Evolutionary conservation across 208 protist species (phyloP), one percentile per base, ranked within the genome.

Genomic region (Strigomonas oncopelti): DNA sequence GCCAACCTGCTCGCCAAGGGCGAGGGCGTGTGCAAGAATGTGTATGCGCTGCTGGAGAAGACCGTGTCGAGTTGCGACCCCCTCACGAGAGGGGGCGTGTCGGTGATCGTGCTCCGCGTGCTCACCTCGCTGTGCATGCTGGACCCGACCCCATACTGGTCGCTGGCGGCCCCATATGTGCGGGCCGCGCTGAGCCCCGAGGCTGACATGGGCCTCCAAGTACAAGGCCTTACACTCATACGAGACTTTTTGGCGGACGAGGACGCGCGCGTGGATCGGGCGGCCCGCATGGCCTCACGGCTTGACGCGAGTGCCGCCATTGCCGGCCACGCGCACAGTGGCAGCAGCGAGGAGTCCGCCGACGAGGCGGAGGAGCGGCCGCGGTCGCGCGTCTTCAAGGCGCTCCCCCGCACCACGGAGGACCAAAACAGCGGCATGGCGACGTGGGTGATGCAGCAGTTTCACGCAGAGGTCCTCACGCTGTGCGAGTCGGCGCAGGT

Each of bases 361-460:
- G 60, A 66, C 32, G 71, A 69, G 18, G 51, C 20, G 42, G 48
- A 64, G 31, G 18, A 61, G 22, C 18, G 7, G 9, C 22, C 0
- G 51, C 27, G 20, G 24, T 22, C 27, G 28, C 25, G 67, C 53
- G 25, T 25, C 24, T 22, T 31, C 7, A 38, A 22, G 3, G 28
- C 13, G 5, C 18, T 53, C 13, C 52, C 61, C 16, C 59, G 62
- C 7, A 38, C 29, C 31, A 34, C 72, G 55, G 74, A 77, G 31
- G 87, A 92, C 34, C 78, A 90, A 62, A 96, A 92, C 70, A 96
- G 88, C 66, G 90, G 90, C 59, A 93, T 96, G 88, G 73, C 83
- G 24, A 91, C 88, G 16, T 96, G 90, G 88, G 59, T 91, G 28
- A 78, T 96, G 62, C 85, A 92, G 65, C 60, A 75, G 24, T 92